These are phyloP conservation scores for Penicillium sp. DNA, from an alignment of 2,329 filamentous ascomycete species.

Conservation along the genomic window DNA sequence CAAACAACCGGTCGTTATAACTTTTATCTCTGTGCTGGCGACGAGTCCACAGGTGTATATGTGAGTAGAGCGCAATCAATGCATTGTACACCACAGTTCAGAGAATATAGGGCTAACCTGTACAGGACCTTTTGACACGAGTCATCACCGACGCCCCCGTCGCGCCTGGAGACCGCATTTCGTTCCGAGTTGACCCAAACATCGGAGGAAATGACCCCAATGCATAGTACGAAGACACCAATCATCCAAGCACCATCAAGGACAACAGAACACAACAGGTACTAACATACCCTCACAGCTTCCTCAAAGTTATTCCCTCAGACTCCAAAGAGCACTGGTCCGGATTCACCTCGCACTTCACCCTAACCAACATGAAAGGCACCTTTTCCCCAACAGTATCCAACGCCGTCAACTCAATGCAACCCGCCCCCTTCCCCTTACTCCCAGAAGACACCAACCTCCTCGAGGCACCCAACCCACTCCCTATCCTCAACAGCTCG, in stretches of 20 bases:
- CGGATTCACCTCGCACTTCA: constrained; percentile 65
- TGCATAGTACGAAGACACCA: constrained; percentile 55
- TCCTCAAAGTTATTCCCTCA: constrained; percentile 61
- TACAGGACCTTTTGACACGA: constrained; percentile 44
- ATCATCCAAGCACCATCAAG: not conserved
- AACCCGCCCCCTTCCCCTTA: constrained; percentile 13
- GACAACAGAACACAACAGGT: no score
- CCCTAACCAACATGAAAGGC: constrained; percentile 66
- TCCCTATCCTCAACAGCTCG: constrained; percentile 6
- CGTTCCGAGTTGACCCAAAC: constrained; percentile 48
- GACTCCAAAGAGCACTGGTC: constrained; percentile 51
- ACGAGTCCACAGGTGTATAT: constrained; percentile 53
- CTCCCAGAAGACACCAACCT: constrained; percentile 7
- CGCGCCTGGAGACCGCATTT: constrained; percentile 44
- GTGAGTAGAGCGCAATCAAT: constrained; percentile 34
- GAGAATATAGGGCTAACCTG: not conserved
- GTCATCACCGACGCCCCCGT: constrained; percentile 44
- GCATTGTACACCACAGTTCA: not conserved
- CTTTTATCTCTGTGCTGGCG: constrained; percentile 63
- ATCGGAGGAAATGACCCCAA: constrained; percentile 52
- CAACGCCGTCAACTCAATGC: constrained; percentile 22
- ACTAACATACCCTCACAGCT: constrained; percentile 43
- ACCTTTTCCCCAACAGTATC: constrained; percentile 51
- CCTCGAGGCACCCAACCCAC: constrained; percentile 5
- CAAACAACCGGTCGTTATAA: constrained; percentile 47